Conservation (phyloP, 495 filamentous ascomycete genomes). For the Neurospora tetraspora region DNA sequence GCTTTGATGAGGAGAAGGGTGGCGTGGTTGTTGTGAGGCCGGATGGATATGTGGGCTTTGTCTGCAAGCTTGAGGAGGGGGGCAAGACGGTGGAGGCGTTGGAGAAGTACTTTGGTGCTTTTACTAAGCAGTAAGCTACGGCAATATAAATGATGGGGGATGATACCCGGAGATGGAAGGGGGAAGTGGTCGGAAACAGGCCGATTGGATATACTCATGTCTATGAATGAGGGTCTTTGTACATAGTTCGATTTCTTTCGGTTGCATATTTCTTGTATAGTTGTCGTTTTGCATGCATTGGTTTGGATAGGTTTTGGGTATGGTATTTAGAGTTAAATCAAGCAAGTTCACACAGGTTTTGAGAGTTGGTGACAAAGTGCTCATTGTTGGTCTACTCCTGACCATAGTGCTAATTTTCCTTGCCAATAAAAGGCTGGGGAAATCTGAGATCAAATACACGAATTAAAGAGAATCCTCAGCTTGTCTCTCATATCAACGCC, state of each 20-base stretch:
- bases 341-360: background rate
- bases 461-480: background rate
- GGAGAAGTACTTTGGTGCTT: conserved; percentile 70
- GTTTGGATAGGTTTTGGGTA: background rate
- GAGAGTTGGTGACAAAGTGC: background rate
- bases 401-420: background rate
- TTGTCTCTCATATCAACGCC: background rate
- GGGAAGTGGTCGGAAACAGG: background rate
- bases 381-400: background rate
- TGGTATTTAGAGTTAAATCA: background rate
- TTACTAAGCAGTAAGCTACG: conserved; percentile 40
- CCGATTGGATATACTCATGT: background rate
- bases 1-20: conserved; percentile 60
- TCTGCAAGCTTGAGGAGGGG: conserved; percentile 62
- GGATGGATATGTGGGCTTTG: conserved; percentile 76
- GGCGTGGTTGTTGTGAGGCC: conserved; percentile 75
- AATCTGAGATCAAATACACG: background rate
- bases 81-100: conserved; percentile 70
- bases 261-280: background rate
- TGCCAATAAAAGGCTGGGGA: background rate
- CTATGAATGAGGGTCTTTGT: background rate
- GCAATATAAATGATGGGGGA: background rate
- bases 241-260: background rate
- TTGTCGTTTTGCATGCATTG: background rate
- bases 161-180: background rate